phyloP scores from a whole-genome alignment of 768 basidiomycete genomes.

The Agrocybe pediades region DNA sequence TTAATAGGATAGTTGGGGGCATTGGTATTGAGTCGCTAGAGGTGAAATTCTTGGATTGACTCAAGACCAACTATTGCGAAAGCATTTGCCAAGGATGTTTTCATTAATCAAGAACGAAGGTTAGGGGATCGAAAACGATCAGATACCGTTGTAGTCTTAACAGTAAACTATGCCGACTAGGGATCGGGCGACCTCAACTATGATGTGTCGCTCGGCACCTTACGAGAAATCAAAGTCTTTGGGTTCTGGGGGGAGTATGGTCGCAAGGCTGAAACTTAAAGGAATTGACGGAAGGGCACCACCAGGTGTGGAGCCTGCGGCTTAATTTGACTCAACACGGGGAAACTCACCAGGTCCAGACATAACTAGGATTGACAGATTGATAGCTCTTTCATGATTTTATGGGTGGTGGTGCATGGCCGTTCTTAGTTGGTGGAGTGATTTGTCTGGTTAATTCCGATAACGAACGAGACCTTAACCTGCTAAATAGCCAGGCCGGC shows the following conservation, averaged over 20 bases:
- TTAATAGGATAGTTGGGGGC: too few relatives aligned
- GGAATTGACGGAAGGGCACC: conserved; percentile 85
- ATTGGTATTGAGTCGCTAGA: too few relatives aligned
- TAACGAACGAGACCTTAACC: conserved; percentile 93
- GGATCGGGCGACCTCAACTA: too few relatives aligned
- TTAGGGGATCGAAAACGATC: too few relatives aligned
- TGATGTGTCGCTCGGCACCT: too few relatives aligned
- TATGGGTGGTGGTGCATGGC: conserved; percentile 89
- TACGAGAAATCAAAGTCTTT: too few relatives aligned
- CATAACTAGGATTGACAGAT: conserved; percentile 78
- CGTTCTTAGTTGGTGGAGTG: conserved; percentile 91
- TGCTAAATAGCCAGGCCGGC: conserved; percentile 87
- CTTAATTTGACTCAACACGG: conserved; percentile 87
- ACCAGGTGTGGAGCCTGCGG: conserved; percentile 77
- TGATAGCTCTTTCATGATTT: conserved; percentile 86
- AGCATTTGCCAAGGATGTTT: too few relatives aligned
- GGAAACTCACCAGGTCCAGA: conserved; percentile 82
- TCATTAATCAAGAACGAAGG: too few relatives aligned
- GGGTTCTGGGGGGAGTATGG: conserved; percentile 52
- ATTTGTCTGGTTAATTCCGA: conserved; percentile 98
- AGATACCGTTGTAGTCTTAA: too few relatives aligned
- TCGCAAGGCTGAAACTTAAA: conserved; percentile 73
- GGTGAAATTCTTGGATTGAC: too few relatives aligned
- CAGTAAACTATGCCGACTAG: too few relatives aligned
- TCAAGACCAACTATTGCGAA: too few relatives aligned